Evolutionary conservation across 164 flowering plant species (phyloP), one percentile per base, ranked within the genome.

Genomic region (Taxillus chinensis): DNA sequence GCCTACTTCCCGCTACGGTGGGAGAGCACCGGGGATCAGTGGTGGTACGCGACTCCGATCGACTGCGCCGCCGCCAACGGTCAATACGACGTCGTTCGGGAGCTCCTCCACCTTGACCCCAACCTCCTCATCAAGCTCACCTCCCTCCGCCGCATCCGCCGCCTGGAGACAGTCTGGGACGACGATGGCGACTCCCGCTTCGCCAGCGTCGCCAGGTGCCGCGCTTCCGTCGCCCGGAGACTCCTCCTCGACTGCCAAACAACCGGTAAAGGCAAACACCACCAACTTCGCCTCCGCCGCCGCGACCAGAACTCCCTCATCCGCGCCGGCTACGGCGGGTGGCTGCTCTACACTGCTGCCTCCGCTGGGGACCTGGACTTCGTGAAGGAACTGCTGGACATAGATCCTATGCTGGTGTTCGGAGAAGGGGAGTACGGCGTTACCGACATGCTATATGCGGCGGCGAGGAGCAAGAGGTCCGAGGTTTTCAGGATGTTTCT

Each of bases 311-410:
- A 84, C 63, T 71, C 95, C 40, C 75, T 92, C 42, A 78, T 92
- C 40, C 57, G 87, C 39, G 86, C 91, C 15, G 96, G 98, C 37
- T 87, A 92, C 67, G 98, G 98, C 42, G 98, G 98, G 4, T 89
- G 98, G 98, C 89, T 92, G 54, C 71, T 92, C 5, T 92, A 92
- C 83, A 89, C 98, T 43, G 98, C 98, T 5, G 98, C 96, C 64
- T 87, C 98, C 8, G 95, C 98, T 11, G 96, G 91, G 15, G 96
- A 92, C 68, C 62, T 83, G 54, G 72, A 16, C 5, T 92, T 92
- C 73, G 87, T 86, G 14, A 76, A 70, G 50, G 83, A 81, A 39
- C 50, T 92, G 68, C 63, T 92, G 11, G 70, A 72, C 37, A 79
- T 75, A 61, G 87, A 92, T 55, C 83, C 90, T 16, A 63, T 84